These are phyloP conservation scores for Serendipita vermifera DNA, from an alignment of 768 basidiomycete genomes.

Conservation along the genomic window DNA sequence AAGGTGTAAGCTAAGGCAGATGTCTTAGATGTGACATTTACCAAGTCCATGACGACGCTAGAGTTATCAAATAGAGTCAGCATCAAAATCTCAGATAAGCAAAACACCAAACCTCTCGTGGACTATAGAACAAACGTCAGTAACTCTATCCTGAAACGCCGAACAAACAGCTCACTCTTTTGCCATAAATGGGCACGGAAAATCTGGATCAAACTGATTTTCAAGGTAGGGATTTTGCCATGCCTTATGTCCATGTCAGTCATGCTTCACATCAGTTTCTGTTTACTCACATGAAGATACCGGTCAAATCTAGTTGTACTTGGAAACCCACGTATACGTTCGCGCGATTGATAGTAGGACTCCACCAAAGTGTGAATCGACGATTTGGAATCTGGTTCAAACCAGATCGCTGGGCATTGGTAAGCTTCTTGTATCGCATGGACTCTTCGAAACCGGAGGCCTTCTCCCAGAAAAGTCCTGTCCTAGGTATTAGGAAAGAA, in stretches of 20 bases:
- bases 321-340: constrained; percentile 99
- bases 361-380: constrained; percentile 99
- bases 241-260: constrained; percentile 41
- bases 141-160: too few relatives aligned
- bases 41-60: constrained; percentile 79
- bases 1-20: not conserved
- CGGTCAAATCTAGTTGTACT: constrained; percentile 94
- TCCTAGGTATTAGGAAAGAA: constrained; percentile 10
- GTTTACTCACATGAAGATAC: constrained; percentile 68
- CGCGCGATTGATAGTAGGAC: constrained; percentile 96
- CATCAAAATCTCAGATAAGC: not conserved
- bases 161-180: constrained; percentile 65
- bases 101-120: constrained; percentile 43
- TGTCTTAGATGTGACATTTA: constrained; percentile 22
- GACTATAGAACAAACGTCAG: constrained; percentile 32
- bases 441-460: constrained; percentile 94
- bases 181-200: constrained; percentile 99
- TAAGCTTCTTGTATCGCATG: constrained; percentile 91
- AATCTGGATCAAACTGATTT: constrained; percentile 98
- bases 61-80: not conserved
- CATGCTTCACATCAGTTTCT: not conserved
- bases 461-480: constrained; percentile 95
- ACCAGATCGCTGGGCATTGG: constrained; percentile 98
- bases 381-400: constrained; percentile 96
- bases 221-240: constrained; percentile 94